Conservation (phyloP, 78 protist genomes). For the Emiliania huxleyi region DNA sequence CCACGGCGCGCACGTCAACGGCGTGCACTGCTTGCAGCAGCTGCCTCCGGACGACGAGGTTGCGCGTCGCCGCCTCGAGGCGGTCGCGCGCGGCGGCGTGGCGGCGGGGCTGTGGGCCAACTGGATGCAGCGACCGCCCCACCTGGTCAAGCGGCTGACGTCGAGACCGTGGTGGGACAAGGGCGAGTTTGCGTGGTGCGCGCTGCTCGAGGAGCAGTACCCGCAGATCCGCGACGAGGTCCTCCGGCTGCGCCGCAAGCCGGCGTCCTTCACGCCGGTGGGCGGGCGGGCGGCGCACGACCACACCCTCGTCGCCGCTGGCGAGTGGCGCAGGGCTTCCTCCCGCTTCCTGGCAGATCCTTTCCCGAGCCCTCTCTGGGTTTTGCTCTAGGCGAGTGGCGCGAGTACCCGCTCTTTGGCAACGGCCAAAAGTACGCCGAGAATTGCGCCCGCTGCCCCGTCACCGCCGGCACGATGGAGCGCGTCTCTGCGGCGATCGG, state of each 20-base stretch:
- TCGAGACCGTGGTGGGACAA: neutral
- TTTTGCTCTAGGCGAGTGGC: no score
- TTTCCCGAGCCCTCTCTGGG: no score
- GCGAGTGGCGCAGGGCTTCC: neutral
- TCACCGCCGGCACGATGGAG: neutral
- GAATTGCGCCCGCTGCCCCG: neutral
- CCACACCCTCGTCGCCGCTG: neutral
- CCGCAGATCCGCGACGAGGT: neutral
- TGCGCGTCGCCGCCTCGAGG: neutral
- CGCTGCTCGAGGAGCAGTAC: neutral
- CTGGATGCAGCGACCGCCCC: neutral
- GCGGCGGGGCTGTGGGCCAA: neutral
- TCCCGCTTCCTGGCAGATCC: no score
- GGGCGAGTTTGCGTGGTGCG: neutral
- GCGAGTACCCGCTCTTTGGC: neutral
- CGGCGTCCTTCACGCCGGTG: neutral
- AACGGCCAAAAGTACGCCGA: neutral
- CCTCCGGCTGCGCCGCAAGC: neutral
- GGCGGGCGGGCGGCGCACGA: conserved; percentile 19
- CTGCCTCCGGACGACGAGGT: neutral
- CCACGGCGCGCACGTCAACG: neutral
- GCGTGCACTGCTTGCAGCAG: neutral
- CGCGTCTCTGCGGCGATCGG: neutral
- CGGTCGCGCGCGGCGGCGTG: neutral
- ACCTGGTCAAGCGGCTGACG: neutral